Evolutionary conservation across 352 stramenopile species (phyloP).

Genomic region (Globisporangium echinulatum): DNA sequence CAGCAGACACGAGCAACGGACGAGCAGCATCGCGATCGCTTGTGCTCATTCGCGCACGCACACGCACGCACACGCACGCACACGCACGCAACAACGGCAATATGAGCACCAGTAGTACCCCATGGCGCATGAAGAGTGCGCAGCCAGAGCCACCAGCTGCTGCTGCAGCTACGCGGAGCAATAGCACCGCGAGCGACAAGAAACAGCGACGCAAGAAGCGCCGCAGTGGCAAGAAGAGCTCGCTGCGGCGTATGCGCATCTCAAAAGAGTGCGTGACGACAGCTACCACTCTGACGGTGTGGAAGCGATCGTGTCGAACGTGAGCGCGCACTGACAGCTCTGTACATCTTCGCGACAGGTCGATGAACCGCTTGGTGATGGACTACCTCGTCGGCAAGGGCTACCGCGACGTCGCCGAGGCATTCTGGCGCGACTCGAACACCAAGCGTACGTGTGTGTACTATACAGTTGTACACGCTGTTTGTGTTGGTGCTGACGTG

Average conservation of each 20-base stretch:
- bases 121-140: slow-evolving; percentile 9
- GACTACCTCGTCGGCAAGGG: slow-evolving; percentile 78
- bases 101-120: slow-evolving; percentile 1
- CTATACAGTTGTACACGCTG: too few species aligned
- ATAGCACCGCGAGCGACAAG: slow-evolving; percentile 10
- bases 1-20: background rate
- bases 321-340: too few species aligned
- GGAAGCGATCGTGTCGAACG: background rate
- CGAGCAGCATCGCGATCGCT: too few species aligned
- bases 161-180: slow-evolving; percentile 7
- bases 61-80: too few species aligned
- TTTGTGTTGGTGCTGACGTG: background rate
- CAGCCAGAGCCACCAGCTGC: background rate
- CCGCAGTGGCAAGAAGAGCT: slow-evolving; percentile 13
- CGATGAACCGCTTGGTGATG: slow-evolving; percentile 77
- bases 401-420: slow-evolving; percentile 69
- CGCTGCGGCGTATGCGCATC: slow-evolving; percentile 44
- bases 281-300: too few species aligned
- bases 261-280: slow-evolving; percentile 51
- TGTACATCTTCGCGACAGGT: slow-evolving; percentile 18
- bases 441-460: slow-evolving; percentile 48
- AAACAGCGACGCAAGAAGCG: slow-evolving; percentile 10
- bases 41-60: too few species aligned
- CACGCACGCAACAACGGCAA: background rate
- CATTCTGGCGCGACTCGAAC: slow-evolving; percentile 62